Conservation (phyloP, 805 yeast genomes). For the Teunomyces lycoperdinae region DNA sequence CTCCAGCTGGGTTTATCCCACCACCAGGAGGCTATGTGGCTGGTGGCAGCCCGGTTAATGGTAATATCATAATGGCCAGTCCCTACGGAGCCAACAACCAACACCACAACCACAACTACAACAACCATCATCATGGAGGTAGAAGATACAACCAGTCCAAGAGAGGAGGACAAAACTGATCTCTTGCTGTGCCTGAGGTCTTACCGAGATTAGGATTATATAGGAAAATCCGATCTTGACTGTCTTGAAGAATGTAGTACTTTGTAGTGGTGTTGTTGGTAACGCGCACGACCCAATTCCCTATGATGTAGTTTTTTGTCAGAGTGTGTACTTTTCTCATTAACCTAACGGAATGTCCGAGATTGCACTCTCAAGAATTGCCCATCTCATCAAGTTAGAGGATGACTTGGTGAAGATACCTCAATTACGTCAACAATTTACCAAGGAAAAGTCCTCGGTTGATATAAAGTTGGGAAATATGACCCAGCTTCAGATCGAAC, state of each 20-base stretch:
- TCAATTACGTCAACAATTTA: constrained; percentile 51
- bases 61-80: constrained; percentile 20
- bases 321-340: background rate
- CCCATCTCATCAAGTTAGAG: constrained; percentile 39
- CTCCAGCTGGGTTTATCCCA: constrained; percentile 35
- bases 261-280: background rate
- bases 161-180: constrained; percentile 11
- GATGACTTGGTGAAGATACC: constrained; percentile 57
- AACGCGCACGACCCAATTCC: background rate
- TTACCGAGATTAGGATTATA: background rate
- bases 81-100: constrained; percentile 9
- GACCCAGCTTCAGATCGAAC: constrained; percentile 60
- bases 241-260: background rate
- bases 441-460: constrained; percentile 68
- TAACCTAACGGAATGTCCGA: constrained; percentile 30
- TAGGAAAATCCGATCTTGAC: background rate
- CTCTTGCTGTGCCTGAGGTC: background rate
- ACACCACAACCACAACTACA: constrained; percentile 6
- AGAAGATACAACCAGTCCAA: constrained; percentile 11
- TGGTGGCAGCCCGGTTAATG: constrained; percentile 30
- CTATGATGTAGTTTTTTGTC: background rate
- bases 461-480: constrained; percentile 74
- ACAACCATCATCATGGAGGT: constrained; percentile 8
- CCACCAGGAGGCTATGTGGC: constrained; percentile 28
- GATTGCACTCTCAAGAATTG: constrained; percentile 38